These are phyloP conservation scores for Boletus subparvulus DNA, from an alignment of 768 basidiomycete species.

Conservation along the genomic window DNA sequence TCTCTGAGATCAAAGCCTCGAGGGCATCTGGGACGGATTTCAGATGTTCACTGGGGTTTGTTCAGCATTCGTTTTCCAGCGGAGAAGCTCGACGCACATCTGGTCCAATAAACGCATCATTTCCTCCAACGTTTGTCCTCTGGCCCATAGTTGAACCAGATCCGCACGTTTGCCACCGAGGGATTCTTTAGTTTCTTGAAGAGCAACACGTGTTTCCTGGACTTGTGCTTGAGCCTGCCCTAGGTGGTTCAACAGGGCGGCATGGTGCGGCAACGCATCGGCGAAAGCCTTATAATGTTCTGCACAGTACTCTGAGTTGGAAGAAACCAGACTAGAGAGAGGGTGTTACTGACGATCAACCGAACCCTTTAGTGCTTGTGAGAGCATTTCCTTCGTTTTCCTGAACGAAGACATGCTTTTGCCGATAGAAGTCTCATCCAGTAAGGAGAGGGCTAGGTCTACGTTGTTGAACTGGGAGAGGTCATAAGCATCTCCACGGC, in stretches of 20 bases:
- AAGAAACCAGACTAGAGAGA: constrained; percentile 1
- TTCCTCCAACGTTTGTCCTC: constrained; percentile 90
- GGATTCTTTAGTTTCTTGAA: constrained; percentile 79
- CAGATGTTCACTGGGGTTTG: constrained; percentile 68
- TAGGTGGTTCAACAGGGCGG: constrained; percentile 71
- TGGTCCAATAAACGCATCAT: constrained; percentile 94
- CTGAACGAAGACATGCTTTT: constrained; percentile 79
- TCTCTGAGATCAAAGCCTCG: constrained; percentile 95
- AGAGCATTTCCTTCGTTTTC: constrained; percentile 72
- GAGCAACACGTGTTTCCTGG: constrained; percentile 59
- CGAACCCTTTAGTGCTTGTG: constrained; percentile 79
- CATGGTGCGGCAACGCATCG: constrained; percentile 89
- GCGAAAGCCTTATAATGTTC: constrained; percentile 95
- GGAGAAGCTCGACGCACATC: constrained; percentile 58
- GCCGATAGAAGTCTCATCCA: constrained; percentile 72
- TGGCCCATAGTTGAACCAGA: constrained; percentile 84
- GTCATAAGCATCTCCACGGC: constrained; percentile 7
- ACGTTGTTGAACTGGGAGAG: constrained; percentile 83
- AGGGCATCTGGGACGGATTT: constrained; percentile 89
- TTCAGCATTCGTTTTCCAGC: constrained; percentile 14
- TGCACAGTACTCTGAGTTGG: constrained; percentile 30
- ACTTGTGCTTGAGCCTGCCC: constrained; percentile 74
- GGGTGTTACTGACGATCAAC: constrained; percentile 68
- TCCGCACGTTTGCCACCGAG: constrained; percentile 83
- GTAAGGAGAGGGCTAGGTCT: constrained; percentile 84